Percentiles rank a stretch among this genome's conserved stretches.
These are phyloP conservation scores for Begonia masoniana DNA, from an alignment of 306 rosid species.

Conservation along the genomic window DNA sequence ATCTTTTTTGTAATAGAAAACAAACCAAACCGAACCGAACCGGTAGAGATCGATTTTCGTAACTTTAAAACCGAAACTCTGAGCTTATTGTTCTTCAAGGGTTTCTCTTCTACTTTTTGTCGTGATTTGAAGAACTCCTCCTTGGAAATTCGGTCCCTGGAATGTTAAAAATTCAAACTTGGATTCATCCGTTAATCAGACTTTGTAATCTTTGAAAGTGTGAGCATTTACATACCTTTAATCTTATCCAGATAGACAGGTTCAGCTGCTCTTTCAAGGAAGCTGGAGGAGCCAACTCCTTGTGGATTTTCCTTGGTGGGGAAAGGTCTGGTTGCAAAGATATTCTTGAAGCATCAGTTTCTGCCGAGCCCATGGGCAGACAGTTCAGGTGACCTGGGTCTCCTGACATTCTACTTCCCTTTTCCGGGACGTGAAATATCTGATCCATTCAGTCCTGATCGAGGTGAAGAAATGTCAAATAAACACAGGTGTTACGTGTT, in stretches of 20 bases:
- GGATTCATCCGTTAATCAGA: too few species aligned
- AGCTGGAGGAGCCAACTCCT: constrained; percentile 17
- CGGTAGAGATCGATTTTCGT: too few species aligned
- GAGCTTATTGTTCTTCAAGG: too few species aligned
- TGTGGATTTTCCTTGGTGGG: constrained; percentile 45
- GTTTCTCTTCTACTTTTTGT: constrained; percentile 63
- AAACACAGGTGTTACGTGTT: too few species aligned
- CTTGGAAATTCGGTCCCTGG: constrained; percentile 47
- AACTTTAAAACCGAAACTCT: too few species aligned
- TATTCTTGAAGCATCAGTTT: constrained; percentile 17
- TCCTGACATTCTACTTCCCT: constrained; percentile 20
- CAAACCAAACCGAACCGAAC: too few species aligned
- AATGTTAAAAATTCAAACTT: constrained; percentile 12
- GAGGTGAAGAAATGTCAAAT: too few species aligned
- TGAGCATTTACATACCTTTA: constrained; percentile 36
- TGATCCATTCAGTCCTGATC: constrained; percentile 17
- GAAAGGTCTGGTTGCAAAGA: constrained; percentile 39
- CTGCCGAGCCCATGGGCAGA: constrained; percentile 12
- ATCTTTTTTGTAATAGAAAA: too few species aligned
- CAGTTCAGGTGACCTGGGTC: not conserved
- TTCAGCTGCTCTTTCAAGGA: constrained; percentile 32
- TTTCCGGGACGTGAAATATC: constrained; percentile 70
- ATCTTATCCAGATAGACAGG: constrained; percentile 63
- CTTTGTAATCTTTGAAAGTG: too few species aligned
- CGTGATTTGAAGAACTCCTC: constrained; percentile 63